Conservation (phyloP, 371 early-diverging fungal species). For the Catenaria anguillulae region DNA sequence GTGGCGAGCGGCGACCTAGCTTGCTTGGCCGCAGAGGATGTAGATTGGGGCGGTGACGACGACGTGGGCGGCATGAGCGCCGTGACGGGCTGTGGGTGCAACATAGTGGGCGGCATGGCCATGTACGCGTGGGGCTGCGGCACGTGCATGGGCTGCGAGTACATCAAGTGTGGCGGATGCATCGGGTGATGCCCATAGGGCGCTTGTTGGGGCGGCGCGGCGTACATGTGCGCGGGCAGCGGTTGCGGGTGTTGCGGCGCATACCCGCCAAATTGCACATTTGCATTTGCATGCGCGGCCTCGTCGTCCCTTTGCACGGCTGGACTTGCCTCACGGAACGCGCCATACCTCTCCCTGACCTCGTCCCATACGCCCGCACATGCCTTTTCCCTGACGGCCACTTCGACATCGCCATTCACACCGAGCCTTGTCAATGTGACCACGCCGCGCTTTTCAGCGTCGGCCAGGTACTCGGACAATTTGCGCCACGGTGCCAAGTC, state of each 20-base stretch:
- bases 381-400: not conserved
- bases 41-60: not conserved
- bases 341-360: not conserved
- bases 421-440: not conserved
- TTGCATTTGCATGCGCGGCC: not conserved
- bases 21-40: not conserved
- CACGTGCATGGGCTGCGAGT: not conserved
- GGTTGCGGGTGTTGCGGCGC: no score
- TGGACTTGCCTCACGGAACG: not conserved
- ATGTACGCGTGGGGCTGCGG: not conserved
- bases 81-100: not conserved
- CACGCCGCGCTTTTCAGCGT: conserved; percentile 1
- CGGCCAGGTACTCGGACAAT: conserved; percentile 6
- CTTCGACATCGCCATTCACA: conserved; percentile 5
- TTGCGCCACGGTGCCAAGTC: conserved; percentile 4
- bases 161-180: not conserved
- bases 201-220: not conserved
- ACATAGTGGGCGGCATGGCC: not conserved
- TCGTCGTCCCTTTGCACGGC: not conserved
- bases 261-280: not conserved
- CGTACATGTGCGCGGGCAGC: not conserved
- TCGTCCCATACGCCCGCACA: not conserved
- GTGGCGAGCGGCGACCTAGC: not conserved
- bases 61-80: not conserved
- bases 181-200: not conserved